phyloP scores from a whole-genome alignment of 164 flowering plant species.

The Berberis thunbergii region DNA sequence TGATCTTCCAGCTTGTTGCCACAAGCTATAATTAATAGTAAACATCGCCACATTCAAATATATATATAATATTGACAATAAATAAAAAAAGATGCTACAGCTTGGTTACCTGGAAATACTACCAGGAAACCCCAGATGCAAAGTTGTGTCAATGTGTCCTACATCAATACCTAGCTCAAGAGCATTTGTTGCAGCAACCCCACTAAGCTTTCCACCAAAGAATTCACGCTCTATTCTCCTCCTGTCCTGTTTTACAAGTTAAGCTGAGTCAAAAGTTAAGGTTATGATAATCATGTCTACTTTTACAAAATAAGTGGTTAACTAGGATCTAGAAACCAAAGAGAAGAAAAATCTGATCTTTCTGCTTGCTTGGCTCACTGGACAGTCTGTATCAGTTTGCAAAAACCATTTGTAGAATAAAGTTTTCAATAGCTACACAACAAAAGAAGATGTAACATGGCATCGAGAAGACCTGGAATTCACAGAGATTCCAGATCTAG shows the following conservation, averaged over 20 bases:
- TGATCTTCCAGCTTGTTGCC: slow-evolving; percentile 99
- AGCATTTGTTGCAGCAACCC: slow-evolving; percentile 96
- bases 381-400: no score
- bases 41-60: slow-evolving; percentile 2
- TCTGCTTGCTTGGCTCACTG: no score
- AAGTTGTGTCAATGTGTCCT: slow-evolving; percentile 89
- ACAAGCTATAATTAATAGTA: slow-evolving; percentile 42
- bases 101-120: slow-evolving; percentile 71
- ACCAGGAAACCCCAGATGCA: slow-evolving; percentile 98
- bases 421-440: no score
- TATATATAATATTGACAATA: not conserved
- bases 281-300: no score
- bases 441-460: no score
- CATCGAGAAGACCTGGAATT: no score
- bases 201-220: slow-evolving; percentile 77
- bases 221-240: slow-evolving; percentile 81
- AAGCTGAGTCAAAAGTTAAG: not conserved
- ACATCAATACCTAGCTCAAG: slow-evolving; percentile 97
- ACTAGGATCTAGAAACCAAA: not conserved
- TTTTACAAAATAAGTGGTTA: not conserved
- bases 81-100: not conserved
- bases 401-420: no score
- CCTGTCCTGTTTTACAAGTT: slow-evolving; percentile 27
- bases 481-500: no score
- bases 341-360: no score